Base-by-base conservation (phyloP, 768 basidiomycete genomes). In the Vararia minispora region DNA sequence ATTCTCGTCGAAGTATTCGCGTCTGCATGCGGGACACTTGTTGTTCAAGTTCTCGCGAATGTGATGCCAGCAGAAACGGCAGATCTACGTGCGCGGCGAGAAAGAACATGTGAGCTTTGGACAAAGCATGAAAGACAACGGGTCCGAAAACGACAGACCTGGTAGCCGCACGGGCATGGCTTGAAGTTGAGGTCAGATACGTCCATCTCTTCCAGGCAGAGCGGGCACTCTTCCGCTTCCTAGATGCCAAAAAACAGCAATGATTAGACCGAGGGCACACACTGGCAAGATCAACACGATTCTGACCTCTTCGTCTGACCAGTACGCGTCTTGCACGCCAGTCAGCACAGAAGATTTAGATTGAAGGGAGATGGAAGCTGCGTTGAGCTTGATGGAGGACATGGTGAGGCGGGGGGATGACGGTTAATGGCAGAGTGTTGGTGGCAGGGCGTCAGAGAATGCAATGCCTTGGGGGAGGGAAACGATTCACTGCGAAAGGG, bases 171-270 rank as follows among this genome's bases (percentile, higher is more conserved):
- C 36, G 91, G 78, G 62, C 95, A 99, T 20, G 95, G 95, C 67
- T 91, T 94, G 68, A 99, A 99, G 66, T 94, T 94, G 60, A 97
- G 75, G 73, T 99, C 95, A 35, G 90, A 90, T 50, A 97, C 77
- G 64, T 98, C 95, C 83, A 99, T 90, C 66, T 95, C 91, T 56
- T 98, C 94, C 30, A 97, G 77, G 64, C 95, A 99, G 43, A 99
- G 75, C 31, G 95, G 89, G 64, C 95, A 99, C 54, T 98, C 95
- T 45, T 86, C 85, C 55, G 97, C 91, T 58, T 98, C 94, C 94
- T 97, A 14, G 35, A 46, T 28, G 25, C 11, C n/a, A 30, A 40
- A 35, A 26, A 26, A 40, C 27, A 45, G 37, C 27, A 46, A 25
- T 25, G 20, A 42, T 10, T 7, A 14, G 36, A 39, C 6, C 24